phyloP scores from a whole-genome alignment of 169 alveolate species.

The Cryptosporidium meleagridis region DNA sequence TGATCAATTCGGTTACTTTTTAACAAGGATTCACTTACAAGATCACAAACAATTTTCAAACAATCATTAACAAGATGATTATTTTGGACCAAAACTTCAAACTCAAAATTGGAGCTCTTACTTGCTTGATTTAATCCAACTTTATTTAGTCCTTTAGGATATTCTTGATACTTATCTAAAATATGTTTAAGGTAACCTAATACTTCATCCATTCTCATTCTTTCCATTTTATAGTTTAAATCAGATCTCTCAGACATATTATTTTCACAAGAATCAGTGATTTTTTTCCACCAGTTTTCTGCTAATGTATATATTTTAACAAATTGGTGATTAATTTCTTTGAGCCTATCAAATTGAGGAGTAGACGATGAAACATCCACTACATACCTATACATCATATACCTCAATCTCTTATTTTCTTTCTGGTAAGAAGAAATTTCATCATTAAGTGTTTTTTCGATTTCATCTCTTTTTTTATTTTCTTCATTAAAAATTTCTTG shows the following conservation, averaged over 20 bases:
- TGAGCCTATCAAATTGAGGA: conserved; percentile 31
- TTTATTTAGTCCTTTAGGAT: conserved; percentile 57
- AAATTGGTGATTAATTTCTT: conserved; percentile 30
- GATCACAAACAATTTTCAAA: conserved; percentile 52
- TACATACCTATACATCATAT: conserved; percentile 30
- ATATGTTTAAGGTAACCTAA: conserved; percentile 52
- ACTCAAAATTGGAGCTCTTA: conserved; percentile 2
- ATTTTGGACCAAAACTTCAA: conserved; percentile 49
- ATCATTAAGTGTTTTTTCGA: conserved; percentile 35
- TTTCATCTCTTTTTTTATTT: conserved; percentile 72
- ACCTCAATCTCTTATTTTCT: conserved; percentile 42
- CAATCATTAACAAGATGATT: conserved; percentile 63
- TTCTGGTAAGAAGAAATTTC: conserved; percentile 24
- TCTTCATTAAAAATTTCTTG: conserved; percentile 51
- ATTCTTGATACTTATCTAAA: conserved; percentile 50
- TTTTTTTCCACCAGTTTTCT: conserved; percentile 67
- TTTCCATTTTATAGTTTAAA: conserved; percentile 65
- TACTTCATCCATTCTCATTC: conserved; percentile 58
- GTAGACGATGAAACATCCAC: conserved; percentile 26
- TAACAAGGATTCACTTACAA: conserved; percentile 28
- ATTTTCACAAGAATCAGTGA: conserved; percentile 5
- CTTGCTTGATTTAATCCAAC: conserved; percentile 26
- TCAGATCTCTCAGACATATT: conserved; percentile 47
- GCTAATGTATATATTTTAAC: conserved; percentile 53
- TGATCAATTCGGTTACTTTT: conserved; percentile 63